Conservation (phyloP, 176 grass and related monocot genomes). For the Bromus sterilis region DNA sequence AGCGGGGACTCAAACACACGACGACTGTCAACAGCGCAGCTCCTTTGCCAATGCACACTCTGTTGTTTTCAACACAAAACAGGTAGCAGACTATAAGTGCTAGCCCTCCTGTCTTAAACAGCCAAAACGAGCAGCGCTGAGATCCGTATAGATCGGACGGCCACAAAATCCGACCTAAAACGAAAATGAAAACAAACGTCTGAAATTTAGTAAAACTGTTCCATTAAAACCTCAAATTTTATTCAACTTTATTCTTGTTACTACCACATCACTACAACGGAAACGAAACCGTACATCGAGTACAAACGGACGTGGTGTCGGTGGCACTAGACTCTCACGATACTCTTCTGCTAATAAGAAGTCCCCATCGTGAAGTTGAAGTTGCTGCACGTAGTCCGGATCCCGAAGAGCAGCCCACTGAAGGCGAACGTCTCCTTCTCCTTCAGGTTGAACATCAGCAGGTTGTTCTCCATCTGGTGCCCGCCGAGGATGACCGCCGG, state of each 20-base stretch:
- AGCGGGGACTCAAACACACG: too few relatives aligned
- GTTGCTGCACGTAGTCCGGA: neutral
- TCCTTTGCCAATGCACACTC: too few relatives aligned
- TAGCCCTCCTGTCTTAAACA: too few relatives aligned
- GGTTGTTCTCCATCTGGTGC: slow-evolving; percentile 26
- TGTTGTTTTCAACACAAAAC: too few relatives aligned
- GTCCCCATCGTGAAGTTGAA: slow-evolving; percentile 20
- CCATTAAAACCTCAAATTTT: too few relatives aligned
- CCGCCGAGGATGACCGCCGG: slow-evolving; percentile 7
- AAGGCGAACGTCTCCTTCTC: neutral
- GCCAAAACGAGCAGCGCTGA: too few relatives aligned
- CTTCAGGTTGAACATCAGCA: slow-evolving; percentile 13
- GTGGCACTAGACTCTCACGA: neutral
- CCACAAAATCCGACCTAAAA: too few relatives aligned
- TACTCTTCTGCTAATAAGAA: neutral
- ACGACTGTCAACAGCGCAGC: too few relatives aligned
- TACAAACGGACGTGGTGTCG: neutral
- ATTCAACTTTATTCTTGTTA: neutral
- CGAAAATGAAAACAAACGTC: too few relatives aligned
- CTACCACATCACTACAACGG: neutral
- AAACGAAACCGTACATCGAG: neutral
- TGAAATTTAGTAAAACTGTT: too few relatives aligned
- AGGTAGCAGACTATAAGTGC: too few relatives aligned
- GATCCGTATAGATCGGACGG: too few relatives aligned
- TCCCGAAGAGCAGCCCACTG: neutral